Conservation (phyloP, 2,329 filamentous ascomycete genomes). For the Lachnellula arida region DNA sequence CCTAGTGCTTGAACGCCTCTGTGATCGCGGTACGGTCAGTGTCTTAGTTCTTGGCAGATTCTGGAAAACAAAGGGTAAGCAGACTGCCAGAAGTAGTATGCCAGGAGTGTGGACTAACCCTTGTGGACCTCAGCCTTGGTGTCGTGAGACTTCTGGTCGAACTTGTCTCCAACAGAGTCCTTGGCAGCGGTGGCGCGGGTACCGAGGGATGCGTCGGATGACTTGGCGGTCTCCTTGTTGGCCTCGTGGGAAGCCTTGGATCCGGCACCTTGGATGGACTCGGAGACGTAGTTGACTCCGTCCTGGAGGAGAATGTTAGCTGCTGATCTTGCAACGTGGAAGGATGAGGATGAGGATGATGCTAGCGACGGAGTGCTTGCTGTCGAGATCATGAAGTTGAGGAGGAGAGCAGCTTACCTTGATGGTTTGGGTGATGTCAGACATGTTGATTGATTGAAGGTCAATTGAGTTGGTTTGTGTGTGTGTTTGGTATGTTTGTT, state of each 20-base stretch:
- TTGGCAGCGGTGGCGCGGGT: conserved; percentile 48
- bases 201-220: conserved; percentile 38
- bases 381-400: neutral
- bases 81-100: neutral
- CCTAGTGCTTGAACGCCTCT: conserved; percentile 35
- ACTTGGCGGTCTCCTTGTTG: conserved; percentile 55
- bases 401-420: conserved; percentile 26
- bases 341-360: neutral
- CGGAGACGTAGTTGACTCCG: conserved; percentile 52
- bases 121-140: conserved; percentile 45
- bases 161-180: conserved; percentile 48
- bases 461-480: conserved; percentile 14
- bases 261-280: conserved; percentile 46
- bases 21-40: conserved; percentile 11
- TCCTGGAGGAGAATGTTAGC: conserved; percentile 32
- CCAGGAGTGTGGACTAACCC: conserved; percentile 25
- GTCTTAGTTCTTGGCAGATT: conserved; percentile 30
- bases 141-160: conserved; percentile 48
- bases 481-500: conserved; percentile 11
- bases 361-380: conserved; percentile 2
- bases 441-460: conserved; percentile 18
- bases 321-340: neutral
- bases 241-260: conserved; percentile 50
- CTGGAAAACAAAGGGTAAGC: conserved; percentile 10
- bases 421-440: conserved; percentile 17